A percentile compares a stretch with the other conserved stretches of the same genome.
These are phyloP conservation scores for Penicillium riverlandense DNA, from an alignment of 495 filamentous ascomycete species.

Conservation along the genomic window DNA sequence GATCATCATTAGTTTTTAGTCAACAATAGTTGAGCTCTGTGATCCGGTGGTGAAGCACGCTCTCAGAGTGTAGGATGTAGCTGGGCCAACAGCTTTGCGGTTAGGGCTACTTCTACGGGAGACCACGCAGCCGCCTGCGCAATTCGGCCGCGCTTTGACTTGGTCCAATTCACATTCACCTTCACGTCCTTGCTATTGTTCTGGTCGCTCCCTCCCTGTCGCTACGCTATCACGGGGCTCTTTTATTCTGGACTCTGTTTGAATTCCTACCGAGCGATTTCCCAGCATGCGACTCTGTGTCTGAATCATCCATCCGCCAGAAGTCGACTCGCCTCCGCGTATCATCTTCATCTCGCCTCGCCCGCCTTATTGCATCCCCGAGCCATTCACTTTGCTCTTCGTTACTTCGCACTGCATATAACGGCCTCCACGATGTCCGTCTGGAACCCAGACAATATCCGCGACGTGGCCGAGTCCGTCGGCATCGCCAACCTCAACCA, in stretches of 20 bases:
- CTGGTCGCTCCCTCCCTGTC: no score
- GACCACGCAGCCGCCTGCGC: background rate
- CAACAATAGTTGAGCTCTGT: no score
- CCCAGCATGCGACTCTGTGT: background rate
- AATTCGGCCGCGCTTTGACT: background rate
- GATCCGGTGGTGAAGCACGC: background rate
- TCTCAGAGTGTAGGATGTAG: background rate
- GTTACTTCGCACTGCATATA: background rate
- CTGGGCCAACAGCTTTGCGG: background rate
- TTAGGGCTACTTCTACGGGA: background rate
- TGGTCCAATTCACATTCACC: no score
- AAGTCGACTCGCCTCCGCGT: background rate
- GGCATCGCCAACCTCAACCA: slow-evolving; percentile 73
- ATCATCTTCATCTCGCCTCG: no score
- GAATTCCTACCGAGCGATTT: background rate
- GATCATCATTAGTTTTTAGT: no score
- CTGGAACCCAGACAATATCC: slow-evolving; percentile 95
- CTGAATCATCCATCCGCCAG: background rate
- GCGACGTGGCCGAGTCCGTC: slow-evolving; percentile 91
- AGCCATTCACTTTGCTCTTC: no score
- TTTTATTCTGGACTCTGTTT: no score
- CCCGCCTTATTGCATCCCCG: no score
- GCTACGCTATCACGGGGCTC: no score
- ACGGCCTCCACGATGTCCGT: slow-evolving; percentile 42
- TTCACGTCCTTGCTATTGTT: no score